phyloP scores from a whole-genome alignment of 805 yeast species.

The Yamadazyma insecticola region DNA sequence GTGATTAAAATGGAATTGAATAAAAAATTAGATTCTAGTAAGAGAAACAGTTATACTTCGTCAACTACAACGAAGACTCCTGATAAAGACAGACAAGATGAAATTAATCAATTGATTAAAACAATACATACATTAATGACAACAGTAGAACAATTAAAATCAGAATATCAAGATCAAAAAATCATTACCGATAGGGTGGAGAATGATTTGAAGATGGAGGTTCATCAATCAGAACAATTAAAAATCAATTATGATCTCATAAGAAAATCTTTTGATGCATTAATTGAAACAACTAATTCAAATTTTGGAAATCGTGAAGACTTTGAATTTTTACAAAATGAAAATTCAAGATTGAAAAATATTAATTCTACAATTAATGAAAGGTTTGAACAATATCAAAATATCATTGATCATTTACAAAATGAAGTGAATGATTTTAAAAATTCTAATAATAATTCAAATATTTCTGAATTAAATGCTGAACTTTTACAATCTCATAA shows the following conservation, averaged over 20 bases:
- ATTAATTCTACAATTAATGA: conserved; percentile 17
- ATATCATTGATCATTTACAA: conserved; percentile 25
- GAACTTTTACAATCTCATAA: conserved; percentile 17
- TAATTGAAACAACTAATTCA: conserved; percentile 3
- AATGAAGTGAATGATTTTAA: conserved; percentile 27
- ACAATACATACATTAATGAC: conserved; percentile 16
- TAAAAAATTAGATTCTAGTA: conserved; percentile 8
- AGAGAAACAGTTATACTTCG: conserved; percentile 3
- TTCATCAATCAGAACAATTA: conserved; percentile 17
- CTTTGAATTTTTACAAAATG: conserved; percentile 8
- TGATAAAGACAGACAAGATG: conserved; percentile 3
- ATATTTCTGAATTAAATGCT: conserved; percentile 6
- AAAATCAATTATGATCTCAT: conserved; percentile 13
- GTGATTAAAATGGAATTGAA: conserved; percentile 17
- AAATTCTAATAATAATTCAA: conserved; percentile 6
- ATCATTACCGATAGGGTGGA: conserved; percentile 16
- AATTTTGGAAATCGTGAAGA: conserved; percentile 5
- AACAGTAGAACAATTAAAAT: conserved; percentile 19
- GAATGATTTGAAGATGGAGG: conserved; percentile 17
- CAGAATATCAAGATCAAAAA: conserved; percentile 17
- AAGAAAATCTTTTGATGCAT: conserved; percentile 6
- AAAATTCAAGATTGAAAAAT: conserved; percentile 15
- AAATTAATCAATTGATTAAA: conserved; percentile 8
- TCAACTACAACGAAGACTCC: conserved; percentile 2
- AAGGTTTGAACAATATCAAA: conserved; percentile 27